These are phyloP conservation scores for Tetrapyrgos nigripes DNA, from an alignment of 1,284 basidiomycete genomes.

Conservation along the genomic window DNA sequence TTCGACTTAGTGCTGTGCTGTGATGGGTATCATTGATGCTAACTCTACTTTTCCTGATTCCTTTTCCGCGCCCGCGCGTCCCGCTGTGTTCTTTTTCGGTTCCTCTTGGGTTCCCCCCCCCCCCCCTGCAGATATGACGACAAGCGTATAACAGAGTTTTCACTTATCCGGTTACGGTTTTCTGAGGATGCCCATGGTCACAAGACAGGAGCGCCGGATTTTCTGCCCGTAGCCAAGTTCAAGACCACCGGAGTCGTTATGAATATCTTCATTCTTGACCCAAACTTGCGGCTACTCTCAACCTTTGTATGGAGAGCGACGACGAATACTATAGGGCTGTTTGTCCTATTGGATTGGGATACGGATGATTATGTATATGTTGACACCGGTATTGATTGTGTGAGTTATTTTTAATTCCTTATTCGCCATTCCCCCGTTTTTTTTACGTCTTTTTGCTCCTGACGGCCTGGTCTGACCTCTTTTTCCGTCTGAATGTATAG, in stretches of 20 bases:
- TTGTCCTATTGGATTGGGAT: conserved; percentile 71
- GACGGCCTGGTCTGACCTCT: too few relatives aligned
- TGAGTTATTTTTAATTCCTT: conserved; percentile 39
- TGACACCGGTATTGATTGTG: conserved; percentile 74
- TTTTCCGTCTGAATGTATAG: too few relatives aligned
- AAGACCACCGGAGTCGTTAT: conserved; percentile 72
- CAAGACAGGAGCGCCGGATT: conserved; percentile 45
- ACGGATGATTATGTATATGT: conserved; percentile 69
- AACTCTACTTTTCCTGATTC: too few relatives aligned
- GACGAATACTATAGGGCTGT: conserved; percentile 61
- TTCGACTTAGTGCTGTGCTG: too few relatives aligned
- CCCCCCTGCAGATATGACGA: conserved; percentile 55
- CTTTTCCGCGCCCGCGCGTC: too few relatives aligned
- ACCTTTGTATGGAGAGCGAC: conserved; percentile 69
- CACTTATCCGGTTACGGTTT: conserved; percentile 61
- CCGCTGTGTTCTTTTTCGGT: too few relatives aligned
- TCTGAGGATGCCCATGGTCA: conserved; percentile 46
- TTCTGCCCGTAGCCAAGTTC: conserved; percentile 64
- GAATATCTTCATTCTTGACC: conserved; percentile 79
- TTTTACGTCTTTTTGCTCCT: conserved; percentile 14
- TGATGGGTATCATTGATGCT: too few relatives aligned
- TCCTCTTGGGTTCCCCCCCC: too few relatives aligned
- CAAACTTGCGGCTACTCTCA: conserved; percentile 61
- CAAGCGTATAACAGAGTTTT: conserved; percentile 59
- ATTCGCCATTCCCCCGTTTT: conserved; percentile 3